Base-by-base conservation (phyloP, 805 yeast genomes). In the Starmera pachycereana region DNA sequence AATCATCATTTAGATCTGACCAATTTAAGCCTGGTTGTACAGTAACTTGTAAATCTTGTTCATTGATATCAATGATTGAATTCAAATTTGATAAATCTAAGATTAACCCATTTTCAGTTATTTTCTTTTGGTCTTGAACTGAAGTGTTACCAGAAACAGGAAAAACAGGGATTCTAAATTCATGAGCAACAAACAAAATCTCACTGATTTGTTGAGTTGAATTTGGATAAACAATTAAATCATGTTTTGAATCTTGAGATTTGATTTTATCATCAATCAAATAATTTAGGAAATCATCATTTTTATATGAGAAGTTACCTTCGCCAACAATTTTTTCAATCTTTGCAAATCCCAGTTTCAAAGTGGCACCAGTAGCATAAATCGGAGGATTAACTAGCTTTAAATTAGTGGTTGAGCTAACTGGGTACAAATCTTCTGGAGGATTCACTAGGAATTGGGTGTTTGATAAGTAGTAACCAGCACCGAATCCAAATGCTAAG, bases 91-190 rank as follows among this genome's bases (percentile, higher is more conserved):
- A 9, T 28, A 35, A 27, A 53, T 80, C 87, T 13, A 37, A 14
- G 16, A 32, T 37, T 11, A 37, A 68, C 2, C 81, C 8, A 69
- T 83, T 65, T 1, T 86, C 65, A 14, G 33, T 40, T 13, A 40
- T 16, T 3, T 79, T 68, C 12, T 79, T 70, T 50, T 82, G 87
- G 3, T 89, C 90, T 53, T 82, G 90, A 30, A 83, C 59, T 6
- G 88, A 78, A 0, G 89, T 78, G 6, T 88, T 87, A 4, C 89
- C 92, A 8, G 77, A 63, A 46, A 66, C 78, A 2, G 89, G 86
- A 13, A 78, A 77, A 11, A 82, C 76, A 0, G 92, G 92, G 3
- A 83, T 76, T 29, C 59, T 61, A 50, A 68, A 67, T 44, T 70
- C 57, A 53, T 76, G 72, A 44, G 77, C 69, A 8, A 80, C 61